These are phyloP conservation scores for Kodamaea derodonti DNA, from an alignment of 1,139 yeast genomes.

Conservation along the genomic window DNA sequence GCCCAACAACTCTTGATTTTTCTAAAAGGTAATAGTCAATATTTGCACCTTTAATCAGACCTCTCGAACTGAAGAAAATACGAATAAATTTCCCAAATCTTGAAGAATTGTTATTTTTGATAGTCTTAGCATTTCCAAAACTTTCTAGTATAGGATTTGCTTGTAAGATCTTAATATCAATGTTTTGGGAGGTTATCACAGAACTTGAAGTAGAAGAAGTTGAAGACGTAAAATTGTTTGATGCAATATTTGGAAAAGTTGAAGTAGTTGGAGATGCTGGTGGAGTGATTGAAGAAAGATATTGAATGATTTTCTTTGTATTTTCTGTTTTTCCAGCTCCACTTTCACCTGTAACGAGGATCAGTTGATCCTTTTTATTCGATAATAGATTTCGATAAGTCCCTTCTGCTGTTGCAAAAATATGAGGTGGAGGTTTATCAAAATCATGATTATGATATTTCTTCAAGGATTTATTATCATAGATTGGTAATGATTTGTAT, in stretches of 20 bases:
- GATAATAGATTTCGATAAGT: slow-evolving; percentile 76
- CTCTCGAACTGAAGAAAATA: slow-evolving; percentile 65
- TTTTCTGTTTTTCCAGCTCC: slow-evolving; percentile 99
- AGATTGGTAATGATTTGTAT: slow-evolving; percentile 72
- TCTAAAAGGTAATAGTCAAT: slow-evolving; percentile 93
- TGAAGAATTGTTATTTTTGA: slow-evolving; percentile 90
- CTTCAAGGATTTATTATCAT: slow-evolving; percentile 55
- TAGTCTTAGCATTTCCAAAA: slow-evolving; percentile 96
- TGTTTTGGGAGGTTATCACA: slow-evolving; percentile 22
- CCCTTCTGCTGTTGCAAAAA: slow-evolving; percentile 85
- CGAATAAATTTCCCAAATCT: slow-evolving; percentile 96
- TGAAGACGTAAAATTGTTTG: too few species aligned
- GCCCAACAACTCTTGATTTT: slow-evolving; percentile 88
- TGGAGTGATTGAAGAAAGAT: slow-evolving; percentile 71
- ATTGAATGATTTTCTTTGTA: slow-evolving; percentile 93
- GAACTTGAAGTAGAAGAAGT: slow-evolving; percentile 7
- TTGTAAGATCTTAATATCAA: slow-evolving; percentile 83
- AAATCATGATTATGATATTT: slow-evolving; percentile 48
- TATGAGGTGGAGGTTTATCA: slow-evolving; percentile 70
- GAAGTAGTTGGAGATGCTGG: slow-evolving; percentile 7
- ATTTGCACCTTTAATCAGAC: slow-evolving; percentile 79
- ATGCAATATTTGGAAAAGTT: neutral
- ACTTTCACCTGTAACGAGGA: slow-evolving; percentile 94
- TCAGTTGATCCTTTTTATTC: slow-evolving; percentile 77
- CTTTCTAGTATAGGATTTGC: slow-evolving; percentile 96